Base-by-base conservation (phyloP, 192 early-diverging fungal species). In the Endogone sp. region DNA sequence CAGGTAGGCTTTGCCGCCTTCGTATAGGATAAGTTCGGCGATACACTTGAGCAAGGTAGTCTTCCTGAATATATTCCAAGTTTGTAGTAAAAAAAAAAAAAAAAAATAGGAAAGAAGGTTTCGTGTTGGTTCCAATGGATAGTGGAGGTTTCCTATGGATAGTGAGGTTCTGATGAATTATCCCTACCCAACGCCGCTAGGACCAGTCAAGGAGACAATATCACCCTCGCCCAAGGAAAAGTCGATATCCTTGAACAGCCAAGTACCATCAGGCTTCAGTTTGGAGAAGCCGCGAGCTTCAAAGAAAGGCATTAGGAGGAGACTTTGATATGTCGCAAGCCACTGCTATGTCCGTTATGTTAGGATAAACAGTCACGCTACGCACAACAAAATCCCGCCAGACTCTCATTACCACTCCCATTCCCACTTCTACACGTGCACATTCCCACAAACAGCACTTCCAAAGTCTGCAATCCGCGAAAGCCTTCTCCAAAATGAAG, bases 11-110 rank as follows among this genome's bases (percentile, higher is more conserved):
- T 72, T 27, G 3, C 91, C 92, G 32, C 82, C 77, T 28, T 90
- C 88, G 71, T 83, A 86, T 2, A 84, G 69, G 3, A 88, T 84
- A 20, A 93, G 82, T 37, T 93, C 86, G 4, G 93, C 89, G 49
- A 96, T 75, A 70, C 89, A 92, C 72, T 92, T 92, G 24, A 96
- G 82, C 3, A 96, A 80, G 0, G 94, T 96, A 2, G 92, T 93
- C 68, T 96, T 92, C 27, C 93, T 86, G 66, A 20, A 24, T 11
- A 67, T 2, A 56, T 6, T 29, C 25, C 37, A 44, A 13, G 6
- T 4, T 44, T 44, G 37, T 4, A 8, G 37, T 44, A 13, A 44
- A 44, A 23, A 26, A 22, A 55, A 4, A 22, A 30, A 20, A 37
- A 30, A 56, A 56, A 21, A 27, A 9, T 24, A 69, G 56, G 49